Percentiles rank a stretch among this genome's conserved stretches.
These are phyloP conservation scores for Petasospora fabianii DNA, from an alignment of 1,139 yeast species.

Conservation along the genomic window DNA sequence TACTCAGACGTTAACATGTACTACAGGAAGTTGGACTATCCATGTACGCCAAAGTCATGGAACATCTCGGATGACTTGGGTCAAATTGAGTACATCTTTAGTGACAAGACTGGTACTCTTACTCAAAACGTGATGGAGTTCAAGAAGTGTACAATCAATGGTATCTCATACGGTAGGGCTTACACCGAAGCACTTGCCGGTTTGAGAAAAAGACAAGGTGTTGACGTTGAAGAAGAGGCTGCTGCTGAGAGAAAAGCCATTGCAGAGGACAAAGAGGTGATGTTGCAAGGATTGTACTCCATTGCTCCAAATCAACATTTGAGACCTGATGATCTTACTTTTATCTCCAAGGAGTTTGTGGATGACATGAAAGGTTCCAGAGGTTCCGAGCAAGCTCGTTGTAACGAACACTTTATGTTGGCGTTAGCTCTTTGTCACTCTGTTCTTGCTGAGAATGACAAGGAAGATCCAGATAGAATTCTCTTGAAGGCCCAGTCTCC, in stretches of 20 bases:
- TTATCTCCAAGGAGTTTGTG: slow-evolving; percentile 68
- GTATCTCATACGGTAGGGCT: slow-evolving; percentile 83
- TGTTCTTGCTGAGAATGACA: slow-evolving; percentile 74
- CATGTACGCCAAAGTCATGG: slow-evolving; percentile 97
- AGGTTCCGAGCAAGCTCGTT: slow-evolving; percentile 58
- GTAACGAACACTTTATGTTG: slow-evolving; percentile 77
- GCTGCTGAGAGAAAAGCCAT: slow-evolving; percentile 62
- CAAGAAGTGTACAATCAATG: slow-evolving; percentile 86
- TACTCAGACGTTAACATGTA: slow-evolving; percentile 86
- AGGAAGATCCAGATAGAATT: slow-evolving; percentile 52
- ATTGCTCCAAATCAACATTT: slow-evolving; percentile 52
- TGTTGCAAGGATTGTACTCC: slow-evolving; percentile 55
- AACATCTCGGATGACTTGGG: slow-evolving; percentile 96
- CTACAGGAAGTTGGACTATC: slow-evolving; percentile 79
- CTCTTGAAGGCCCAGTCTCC: slow-evolving; percentile 92
- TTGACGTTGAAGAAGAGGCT: slow-evolving; percentile 69
- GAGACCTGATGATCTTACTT: slow-evolving; percentile 62
- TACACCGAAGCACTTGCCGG: slow-evolving; percentile 96
- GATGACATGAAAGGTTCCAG: slow-evolving; percentile 47
- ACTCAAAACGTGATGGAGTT: slow-evolving; percentile 98
- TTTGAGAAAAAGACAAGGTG: slow-evolving; percentile 80
- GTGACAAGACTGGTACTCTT: slow-evolving; percentile 95
- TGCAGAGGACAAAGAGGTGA: slow-evolving; percentile 55
- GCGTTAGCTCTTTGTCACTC: slow-evolving; percentile 91
- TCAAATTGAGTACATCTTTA: slow-evolving; percentile 90